Evolutionary conservation across 257 asterid genomes (phyloP).

Genomic region (Leptodermis oblonga): DNA sequence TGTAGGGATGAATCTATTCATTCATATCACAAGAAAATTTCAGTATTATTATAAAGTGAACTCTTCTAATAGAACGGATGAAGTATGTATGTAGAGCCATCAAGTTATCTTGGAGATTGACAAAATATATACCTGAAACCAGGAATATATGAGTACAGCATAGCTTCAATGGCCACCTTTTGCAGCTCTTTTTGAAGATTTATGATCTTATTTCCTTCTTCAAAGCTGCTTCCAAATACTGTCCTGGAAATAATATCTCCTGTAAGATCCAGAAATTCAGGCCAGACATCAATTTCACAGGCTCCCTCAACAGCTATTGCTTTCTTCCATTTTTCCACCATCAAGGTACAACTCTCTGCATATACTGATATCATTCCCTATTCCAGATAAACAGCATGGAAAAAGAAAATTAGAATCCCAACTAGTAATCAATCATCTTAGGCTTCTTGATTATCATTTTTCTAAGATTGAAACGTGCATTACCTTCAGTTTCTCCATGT

Average conservation of each 20-base stretch:
- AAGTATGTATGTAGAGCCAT: no score
- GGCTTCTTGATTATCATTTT: background rate
- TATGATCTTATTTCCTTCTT: conserved; percentile 38
- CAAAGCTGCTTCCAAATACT: conserved; percentile 43
- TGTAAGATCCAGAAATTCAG: conserved; percentile 37
- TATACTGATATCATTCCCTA: conserved; percentile 44
- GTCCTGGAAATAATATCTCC: conserved; percentile 42
- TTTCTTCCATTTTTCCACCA: conserved; percentile 44
- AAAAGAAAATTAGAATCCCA: conserved; percentile 1
- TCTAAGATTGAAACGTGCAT: background rate
- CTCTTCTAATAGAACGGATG: no score
- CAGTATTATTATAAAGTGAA: no score
- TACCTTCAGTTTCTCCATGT: conserved; percentile 50
- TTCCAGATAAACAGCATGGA: background rate
- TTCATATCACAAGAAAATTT: background rate
- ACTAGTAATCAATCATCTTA: background rate
- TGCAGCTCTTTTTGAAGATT: conserved; percentile 47
- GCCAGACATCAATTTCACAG: conserved; percentile 47
- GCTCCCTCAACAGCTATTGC: conserved; percentile 19
- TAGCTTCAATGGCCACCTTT: conserved; percentile 36
- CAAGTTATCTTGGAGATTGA: background rate
- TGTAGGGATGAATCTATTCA: conserved; percentile 47
- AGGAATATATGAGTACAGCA: conserved; percentile 38
- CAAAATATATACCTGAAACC: conserved; percentile 44
- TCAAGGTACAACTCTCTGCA: conserved; percentile 21